phyloP scores from a whole-genome alignment of 495 filamentous ascomycete species.

The Annulohypoxylon moriforme region DNA sequence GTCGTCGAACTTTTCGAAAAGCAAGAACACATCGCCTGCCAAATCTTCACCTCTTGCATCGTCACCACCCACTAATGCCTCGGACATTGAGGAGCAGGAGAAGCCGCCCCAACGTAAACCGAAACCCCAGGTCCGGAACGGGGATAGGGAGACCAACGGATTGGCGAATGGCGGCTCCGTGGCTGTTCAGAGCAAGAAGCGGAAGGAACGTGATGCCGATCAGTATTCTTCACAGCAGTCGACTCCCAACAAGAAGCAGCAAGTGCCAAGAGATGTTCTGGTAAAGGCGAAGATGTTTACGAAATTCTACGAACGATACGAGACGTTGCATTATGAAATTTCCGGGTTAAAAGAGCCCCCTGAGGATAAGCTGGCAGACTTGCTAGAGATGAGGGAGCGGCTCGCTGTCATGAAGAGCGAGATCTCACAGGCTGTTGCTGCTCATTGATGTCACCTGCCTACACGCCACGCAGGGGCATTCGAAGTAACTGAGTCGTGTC shows the following conservation, averaged over 20 bases:
- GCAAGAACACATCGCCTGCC: constrained; percentile 67
- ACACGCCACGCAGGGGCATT: neutral
- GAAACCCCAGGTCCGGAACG: constrained; percentile 42
- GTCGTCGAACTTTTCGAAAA: constrained; percentile 50
- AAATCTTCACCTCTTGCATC: constrained; percentile 81
- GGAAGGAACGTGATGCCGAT: constrained; percentile 49
- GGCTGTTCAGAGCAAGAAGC: constrained; percentile 51
- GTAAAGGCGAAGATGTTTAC: constrained; percentile 72
- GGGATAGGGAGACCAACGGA: constrained; percentile 30
- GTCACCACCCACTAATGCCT: constrained; percentile 81
- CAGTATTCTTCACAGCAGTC: constrained; percentile 44
- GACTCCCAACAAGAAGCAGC: constrained; percentile 52
- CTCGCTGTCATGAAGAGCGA: constrained; percentile 73
- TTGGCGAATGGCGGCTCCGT: constrained; percentile 34
- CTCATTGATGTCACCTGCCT: constrained; percentile 17
- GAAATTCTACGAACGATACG: constrained; percentile 71
- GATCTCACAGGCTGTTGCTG: constrained; percentile 66
- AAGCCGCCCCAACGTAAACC: constrained; percentile 48
- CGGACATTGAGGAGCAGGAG: constrained; percentile 65
- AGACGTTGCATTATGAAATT: constrained; percentile 69
- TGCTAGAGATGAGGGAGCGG: constrained; percentile 70
- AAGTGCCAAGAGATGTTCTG: constrained; percentile 53
- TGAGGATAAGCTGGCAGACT: constrained; percentile 64
- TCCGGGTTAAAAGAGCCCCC: constrained; percentile 62
- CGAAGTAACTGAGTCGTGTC: neutral